These are phyloP conservation scores for Penicillium simplicissimum DNA, from an alignment of 495 filamentous ascomycete genomes.

Conservation along the genomic window DNA sequence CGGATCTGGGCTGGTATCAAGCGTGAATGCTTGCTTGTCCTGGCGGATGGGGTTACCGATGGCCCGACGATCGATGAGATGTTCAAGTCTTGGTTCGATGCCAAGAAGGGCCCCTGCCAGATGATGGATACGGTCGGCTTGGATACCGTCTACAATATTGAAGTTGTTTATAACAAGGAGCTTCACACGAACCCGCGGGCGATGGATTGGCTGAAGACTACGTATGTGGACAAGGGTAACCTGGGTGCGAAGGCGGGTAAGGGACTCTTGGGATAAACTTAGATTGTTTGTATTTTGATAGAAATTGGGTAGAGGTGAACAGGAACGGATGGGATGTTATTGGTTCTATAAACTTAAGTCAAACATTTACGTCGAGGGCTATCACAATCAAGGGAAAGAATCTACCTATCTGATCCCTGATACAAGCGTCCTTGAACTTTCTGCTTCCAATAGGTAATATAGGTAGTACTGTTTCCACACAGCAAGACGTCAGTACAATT, in stretches of 20 bases:
- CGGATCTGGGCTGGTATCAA: slow-evolving; percentile 55
- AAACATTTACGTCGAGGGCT: neutral
- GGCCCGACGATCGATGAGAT: slow-evolving; percentile 45
- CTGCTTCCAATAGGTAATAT: neutral
- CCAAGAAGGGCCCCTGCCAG: slow-evolving; percentile 46
- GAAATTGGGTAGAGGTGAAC: neutral
- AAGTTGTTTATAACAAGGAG: slow-evolving; percentile 38
- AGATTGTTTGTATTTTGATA: neutral
- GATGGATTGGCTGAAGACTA: slow-evolving; percentile 37
- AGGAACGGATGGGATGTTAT: neutral
- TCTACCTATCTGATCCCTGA: too few relatives aligned
- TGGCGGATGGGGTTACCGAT: slow-evolving; percentile 46
- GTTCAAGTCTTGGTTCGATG: slow-evolving; percentile 48
- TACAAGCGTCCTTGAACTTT: neutral
- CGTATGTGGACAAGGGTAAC: slow-evolving; percentile 41
- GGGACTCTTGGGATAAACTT: slow-evolving; percentile 18
- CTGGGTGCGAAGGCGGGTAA: slow-evolving; percentile 42
- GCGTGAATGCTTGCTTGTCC: slow-evolving; percentile 44
- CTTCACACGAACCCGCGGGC: slow-evolving; percentile 17
- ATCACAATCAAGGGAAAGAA: neutral
- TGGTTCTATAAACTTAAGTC: neutral
- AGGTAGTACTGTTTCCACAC: slow-evolving; percentile 1
- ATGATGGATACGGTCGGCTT: slow-evolving; percentile 52
- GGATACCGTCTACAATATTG: slow-evolving; percentile 43
- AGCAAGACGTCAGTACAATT: neutral